These are phyloP conservation scores for Fusarium protoensiforme DNA, from an alignment of 2,329 filamentous ascomycete genomes.

Conservation along the genomic window DNA sequence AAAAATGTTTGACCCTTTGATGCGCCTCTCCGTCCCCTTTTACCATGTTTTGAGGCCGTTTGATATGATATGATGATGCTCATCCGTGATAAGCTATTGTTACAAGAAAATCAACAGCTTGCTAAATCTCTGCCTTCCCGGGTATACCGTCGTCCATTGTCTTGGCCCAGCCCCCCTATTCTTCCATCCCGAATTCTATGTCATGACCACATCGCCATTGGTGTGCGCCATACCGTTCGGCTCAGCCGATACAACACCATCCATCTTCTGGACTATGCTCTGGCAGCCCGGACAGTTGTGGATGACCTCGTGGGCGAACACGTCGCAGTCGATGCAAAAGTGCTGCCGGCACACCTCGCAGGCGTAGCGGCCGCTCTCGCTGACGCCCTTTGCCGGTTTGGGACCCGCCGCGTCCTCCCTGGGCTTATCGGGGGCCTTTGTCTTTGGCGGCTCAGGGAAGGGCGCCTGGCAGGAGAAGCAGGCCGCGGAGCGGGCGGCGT, in stretches of 20 bases:
- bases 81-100: conserved; percentile 14
- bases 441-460: conserved; percentile 68
- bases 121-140: conserved; percentile 23
- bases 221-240: conserved; percentile 47
- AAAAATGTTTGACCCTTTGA: conserved; percentile 7
- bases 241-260: conserved; percentile 31
- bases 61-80: conserved; percentile 7
- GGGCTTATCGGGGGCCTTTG: conserved; percentile 28
- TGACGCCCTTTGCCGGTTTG: conserved; percentile 69
- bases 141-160: conserved; percentile 20
- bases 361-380: conserved; percentile 88
- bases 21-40: background rate
- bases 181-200: conserved; percentile 8
- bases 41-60: conserved; percentile 4
- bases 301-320: conserved; percentile 92
- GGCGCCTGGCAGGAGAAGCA: conserved; percentile 83
- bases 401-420: conserved; percentile 37
- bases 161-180: background rate
- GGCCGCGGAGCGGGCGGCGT: conserved; percentile 69
- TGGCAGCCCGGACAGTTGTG: conserved; percentile 97
- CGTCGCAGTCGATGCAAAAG: conserved; percentile 98
- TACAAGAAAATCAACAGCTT: conserved; percentile 19
- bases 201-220: conserved; percentile 59
- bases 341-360: conserved; percentile 89
- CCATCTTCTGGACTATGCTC: conserved; percentile 52